phyloP scores from a whole-genome alignment of 495 filamentous ascomycete genomes.

The Penicillium salamii region DNA sequence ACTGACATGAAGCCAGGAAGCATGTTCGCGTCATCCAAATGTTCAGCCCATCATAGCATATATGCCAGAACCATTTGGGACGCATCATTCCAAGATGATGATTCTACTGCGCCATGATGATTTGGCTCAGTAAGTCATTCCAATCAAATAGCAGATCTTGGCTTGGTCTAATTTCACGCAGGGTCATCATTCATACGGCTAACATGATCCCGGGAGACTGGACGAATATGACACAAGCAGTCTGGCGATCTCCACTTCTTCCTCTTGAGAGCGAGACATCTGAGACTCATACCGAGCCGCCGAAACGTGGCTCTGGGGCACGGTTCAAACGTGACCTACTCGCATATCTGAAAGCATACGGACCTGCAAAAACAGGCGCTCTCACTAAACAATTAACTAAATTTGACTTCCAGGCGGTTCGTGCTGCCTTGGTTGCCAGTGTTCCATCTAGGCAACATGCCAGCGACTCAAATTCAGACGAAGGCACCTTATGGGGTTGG shows the following conservation, averaged over 20 bases:
- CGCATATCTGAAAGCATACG: constrained; percentile 69
- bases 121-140: constrained; percentile 58
- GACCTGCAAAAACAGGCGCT: constrained; percentile 46
- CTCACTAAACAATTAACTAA: constrained; percentile 54
- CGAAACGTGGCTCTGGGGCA: constrained; percentile 54
- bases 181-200: constrained; percentile 80
- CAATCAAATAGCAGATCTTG: not conserved
- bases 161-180: constrained; percentile 12
- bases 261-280: constrained; percentile 36
- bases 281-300: constrained; percentile 3
- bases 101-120: constrained; percentile 75
- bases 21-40: constrained; percentile 62
- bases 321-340: constrained; percentile 77
- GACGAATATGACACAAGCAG: constrained; percentile 81
- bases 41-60: constrained; percentile 70
- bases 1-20: constrained; percentile 41
- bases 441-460: constrained; percentile 65
- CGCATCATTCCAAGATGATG: constrained; percentile 88
- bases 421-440: constrained; percentile 73
- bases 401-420: constrained; percentile 69
- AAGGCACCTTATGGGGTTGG: constrained; percentile 69
- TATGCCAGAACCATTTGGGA: constrained; percentile 85
- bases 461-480: constrained; percentile 27
- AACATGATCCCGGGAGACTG: constrained; percentile 88
- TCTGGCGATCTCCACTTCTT: constrained; percentile 76